A percentile compares a stretch with the other conserved stretches of the same genome.
Evolutionary conservation across 129 eudicot species (phyloP).

Genomic region (Arctium lappa): DNA sequence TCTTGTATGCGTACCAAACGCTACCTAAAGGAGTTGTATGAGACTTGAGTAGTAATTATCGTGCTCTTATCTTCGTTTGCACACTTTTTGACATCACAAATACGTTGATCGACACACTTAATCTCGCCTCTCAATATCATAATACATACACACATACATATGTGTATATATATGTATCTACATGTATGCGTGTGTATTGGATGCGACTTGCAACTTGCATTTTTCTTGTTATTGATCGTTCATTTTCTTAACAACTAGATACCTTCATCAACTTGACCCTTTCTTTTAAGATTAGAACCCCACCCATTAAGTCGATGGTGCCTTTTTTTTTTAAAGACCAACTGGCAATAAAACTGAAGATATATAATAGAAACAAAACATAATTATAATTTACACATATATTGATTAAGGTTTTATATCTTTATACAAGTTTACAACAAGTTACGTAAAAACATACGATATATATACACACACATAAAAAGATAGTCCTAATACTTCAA

Average conservation of each 20-base stretch:
- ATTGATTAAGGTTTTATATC: too few species aligned
- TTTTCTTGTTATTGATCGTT: neutral
- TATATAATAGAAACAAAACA: neutral
- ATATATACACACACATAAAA: neutral
- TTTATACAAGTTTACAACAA: neutral
- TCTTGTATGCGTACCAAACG: too few species aligned
- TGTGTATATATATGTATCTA: neutral
- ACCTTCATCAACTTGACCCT: slow-evolving; percentile 26
- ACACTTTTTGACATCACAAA: neutral
- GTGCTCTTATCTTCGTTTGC: neutral
- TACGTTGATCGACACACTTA: neutral
- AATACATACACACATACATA: neutral
- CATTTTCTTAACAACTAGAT: slow-evolving; percentile 3
- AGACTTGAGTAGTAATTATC: neutral
- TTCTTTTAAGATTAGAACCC: slow-evolving; percentile 23
- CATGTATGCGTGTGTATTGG: neutral
- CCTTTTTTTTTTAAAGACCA: slow-evolving; percentile 13
- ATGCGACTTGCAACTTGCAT: slow-evolving; percentile 25
- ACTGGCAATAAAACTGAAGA: neutral
- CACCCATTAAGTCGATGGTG: slow-evolving; percentile 3
- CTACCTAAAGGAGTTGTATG: neutral
- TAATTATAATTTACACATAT: too few species aligned
- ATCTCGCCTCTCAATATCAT: neutral
- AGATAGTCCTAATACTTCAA: neutral
- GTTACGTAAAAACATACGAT: too few species aligned